These are phyloP conservation scores for Mycena chlorophos DNA, from an alignment of 768 basidiomycete species.

Conservation along the genomic window DNA sequence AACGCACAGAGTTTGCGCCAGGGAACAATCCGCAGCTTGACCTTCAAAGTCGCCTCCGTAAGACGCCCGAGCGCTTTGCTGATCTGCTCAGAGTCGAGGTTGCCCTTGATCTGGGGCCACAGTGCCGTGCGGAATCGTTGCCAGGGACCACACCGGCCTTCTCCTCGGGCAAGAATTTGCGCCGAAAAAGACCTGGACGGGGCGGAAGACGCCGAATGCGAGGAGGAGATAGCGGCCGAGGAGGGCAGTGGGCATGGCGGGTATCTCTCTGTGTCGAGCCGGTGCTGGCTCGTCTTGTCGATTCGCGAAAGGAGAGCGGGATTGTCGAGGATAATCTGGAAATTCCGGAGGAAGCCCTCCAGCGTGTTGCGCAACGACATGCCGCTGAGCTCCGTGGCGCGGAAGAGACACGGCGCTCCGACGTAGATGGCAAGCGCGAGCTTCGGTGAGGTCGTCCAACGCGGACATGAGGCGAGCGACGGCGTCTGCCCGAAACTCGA, in stretches of 20 bases:
- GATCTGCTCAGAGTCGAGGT: neutral
- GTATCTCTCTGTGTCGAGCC: neutral
- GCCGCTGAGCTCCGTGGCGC: neutral
- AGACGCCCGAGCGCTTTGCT: neutral
- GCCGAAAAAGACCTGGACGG: neutral
- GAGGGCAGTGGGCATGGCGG: slow-evolving; percentile 1
- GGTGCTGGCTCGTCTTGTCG: slow-evolving; percentile 4
- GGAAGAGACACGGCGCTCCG: neutral
- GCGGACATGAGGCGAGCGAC: neutral
- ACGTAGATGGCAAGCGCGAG: neutral
- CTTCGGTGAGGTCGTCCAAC: neutral
- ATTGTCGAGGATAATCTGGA: slow-evolving; percentile 5
- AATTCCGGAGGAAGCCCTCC: slow-evolving; percentile 4
- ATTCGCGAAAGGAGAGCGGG: neutral
- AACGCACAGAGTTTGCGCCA: neutral
- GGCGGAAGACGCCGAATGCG: slow-evolving; percentile 1
- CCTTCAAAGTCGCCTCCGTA: neutral
- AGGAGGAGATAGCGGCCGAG: slow-evolving; percentile 3
- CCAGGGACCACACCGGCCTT: neutral
- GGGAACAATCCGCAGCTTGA: neutral
- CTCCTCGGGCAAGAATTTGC: neutral
- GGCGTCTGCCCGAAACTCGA: neutral
- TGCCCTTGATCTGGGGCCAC: slow-evolving; percentile 1
- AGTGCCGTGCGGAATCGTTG: neutral
- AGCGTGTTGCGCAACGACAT: slow-evolving; percentile 4